Conservation (phyloP, 2,329 filamentous ascomycete species). For the Ceratocystis albifundus region DNA sequence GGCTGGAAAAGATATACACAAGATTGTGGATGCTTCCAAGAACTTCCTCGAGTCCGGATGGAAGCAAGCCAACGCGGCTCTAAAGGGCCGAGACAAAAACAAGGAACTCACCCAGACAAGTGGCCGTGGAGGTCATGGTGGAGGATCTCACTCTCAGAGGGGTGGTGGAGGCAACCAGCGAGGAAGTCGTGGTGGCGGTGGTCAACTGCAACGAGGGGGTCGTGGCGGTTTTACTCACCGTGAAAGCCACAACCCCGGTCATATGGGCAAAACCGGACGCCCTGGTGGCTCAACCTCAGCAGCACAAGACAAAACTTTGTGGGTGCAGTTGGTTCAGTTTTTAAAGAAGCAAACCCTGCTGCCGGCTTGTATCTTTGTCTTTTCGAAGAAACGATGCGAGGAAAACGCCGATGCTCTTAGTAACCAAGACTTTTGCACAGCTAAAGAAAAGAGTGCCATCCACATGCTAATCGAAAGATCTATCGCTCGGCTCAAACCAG, state of each 20-base stretch:
- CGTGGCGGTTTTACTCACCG: slow-evolving; percentile 43
- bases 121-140: slow-evolving; percentile 23
- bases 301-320: slow-evolving; percentile 89
- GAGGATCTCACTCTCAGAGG: slow-evolving; percentile 23
- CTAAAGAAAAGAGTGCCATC: slow-evolving; percentile 86
- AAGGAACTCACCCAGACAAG: slow-evolving; percentile 18
- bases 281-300: slow-evolving; percentile 77
- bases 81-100: slow-evolving; percentile 69
- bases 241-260: slow-evolving; percentile 56
- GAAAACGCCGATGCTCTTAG: slow-evolving; percentile 92
- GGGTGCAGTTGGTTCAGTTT: slow-evolving; percentile 91
- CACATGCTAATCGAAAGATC: slow-evolving; percentile 98
- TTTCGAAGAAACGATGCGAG: slow-evolving; percentile 95
- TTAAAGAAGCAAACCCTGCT: slow-evolving; percentile 77
- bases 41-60: slow-evolving; percentile 84
- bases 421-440: slow-evolving; percentile 90
- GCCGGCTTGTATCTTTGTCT: slow-evolving; percentile 93
- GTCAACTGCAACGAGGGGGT: slow-evolving; percentile 41
- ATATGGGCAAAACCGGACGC: slow-evolving; percentile 80
- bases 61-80: slow-evolving; percentile 78
- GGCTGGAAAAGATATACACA: slow-evolving; percentile 84
- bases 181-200: slow-evolving; percentile 31
- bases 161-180: slow-evolving; percentile 29
- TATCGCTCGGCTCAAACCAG: slow-evolving; percentile 76
- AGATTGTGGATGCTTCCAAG: slow-evolving; percentile 89